phyloP scores from a whole-genome alignment of 2,329 filamentous ascomycete species.

The Exophiala sp. region DNA sequence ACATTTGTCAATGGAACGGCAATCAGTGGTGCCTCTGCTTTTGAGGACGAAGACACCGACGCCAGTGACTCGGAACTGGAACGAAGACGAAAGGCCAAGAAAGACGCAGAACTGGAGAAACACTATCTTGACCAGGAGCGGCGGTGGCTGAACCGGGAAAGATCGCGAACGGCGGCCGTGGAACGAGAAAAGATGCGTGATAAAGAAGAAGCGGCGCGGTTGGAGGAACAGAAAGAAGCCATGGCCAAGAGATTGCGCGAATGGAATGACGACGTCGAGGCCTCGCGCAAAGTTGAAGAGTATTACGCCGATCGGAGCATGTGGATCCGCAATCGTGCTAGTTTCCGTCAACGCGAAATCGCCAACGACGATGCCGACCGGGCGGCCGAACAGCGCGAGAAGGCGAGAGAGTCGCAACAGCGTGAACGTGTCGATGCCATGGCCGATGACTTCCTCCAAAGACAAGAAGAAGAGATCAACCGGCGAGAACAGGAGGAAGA shows the following conservation, averaged over 20 bases:
- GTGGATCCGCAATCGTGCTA: constrained; percentile 76
- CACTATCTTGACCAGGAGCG: constrained; percentile 78
- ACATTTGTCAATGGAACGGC: constrained; percentile 75
- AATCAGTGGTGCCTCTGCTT: constrained; percentile 52
- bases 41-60: constrained; percentile 79
- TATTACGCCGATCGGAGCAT: constrained; percentile 83
- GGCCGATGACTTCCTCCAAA: constrained; percentile 85
- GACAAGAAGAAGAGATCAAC: constrained; percentile 65
- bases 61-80: constrained; percentile 84
- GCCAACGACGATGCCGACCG: constrained; percentile 78
- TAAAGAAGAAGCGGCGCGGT: constrained; percentile 62
- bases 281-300: constrained; percentile 61
- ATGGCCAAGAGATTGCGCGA: constrained; percentile 66
- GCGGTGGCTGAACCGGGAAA: constrained; percentile 85
- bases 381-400: constrained; percentile 68
- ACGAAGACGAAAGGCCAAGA: constrained; percentile 62
- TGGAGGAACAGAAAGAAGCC: constrained; percentile 58
- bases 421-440: constrained; percentile 73
- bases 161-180: constrained; percentile 72
- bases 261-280: constrained; percentile 90
- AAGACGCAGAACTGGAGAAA: constrained; percentile 70
- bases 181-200: constrained; percentile 79
- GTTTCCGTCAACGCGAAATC: constrained; percentile 67
- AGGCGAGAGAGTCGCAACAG: constrained; percentile 61
- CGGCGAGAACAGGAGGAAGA: constrained; percentile 14